phyloP scores from a whole-genome alignment of 2,329 filamentous ascomycete species.

The Coleophoma eucalyptorum region DNA sequence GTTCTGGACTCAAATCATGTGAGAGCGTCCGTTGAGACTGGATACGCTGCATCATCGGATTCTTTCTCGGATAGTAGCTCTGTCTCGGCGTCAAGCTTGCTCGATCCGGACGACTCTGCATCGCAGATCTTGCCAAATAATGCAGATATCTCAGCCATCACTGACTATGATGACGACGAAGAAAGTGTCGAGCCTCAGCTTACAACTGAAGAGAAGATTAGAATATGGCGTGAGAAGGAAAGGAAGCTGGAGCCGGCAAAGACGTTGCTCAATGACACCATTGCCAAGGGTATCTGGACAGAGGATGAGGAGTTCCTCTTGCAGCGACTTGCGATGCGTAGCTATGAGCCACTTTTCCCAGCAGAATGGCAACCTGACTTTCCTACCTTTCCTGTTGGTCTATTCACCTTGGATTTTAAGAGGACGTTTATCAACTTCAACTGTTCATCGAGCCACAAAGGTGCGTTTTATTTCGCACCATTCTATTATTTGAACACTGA shows the following conservation, averaged over 20 bases:
- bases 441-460: slow-evolving; percentile 13
- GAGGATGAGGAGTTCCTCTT: slow-evolving; percentile 23
- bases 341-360: slow-evolving; percentile 25
- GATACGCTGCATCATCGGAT: slow-evolving; percentile 3
- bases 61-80: background rate
- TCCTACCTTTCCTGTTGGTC: slow-evolving; percentile 20
- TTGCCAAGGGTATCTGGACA: slow-evolving; percentile 22
- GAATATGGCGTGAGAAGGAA: slow-evolving; percentile 24
- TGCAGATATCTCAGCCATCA: slow-evolving; percentile 4
- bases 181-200: slow-evolving; percentile 5
- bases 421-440: slow-evolving; percentile 23
- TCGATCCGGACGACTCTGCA: slow-evolving; percentile 10
- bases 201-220: slow-evolving; percentile 18
- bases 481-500: background rate
- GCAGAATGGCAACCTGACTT: slow-evolving; percentile 23
- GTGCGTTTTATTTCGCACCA: slow-evolving; percentile 8
- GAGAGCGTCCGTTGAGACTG: background rate
- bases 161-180: slow-evolving; percentile 6
- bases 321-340: slow-evolving; percentile 23
- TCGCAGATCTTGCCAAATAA: slow-evolving; percentile 9
- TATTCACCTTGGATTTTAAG: slow-evolving; percentile 20
- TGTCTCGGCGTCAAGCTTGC: no score
- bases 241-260: slow-evolving; percentile 17
- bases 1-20: background rate
- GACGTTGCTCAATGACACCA: slow-evolving; percentile 19